A percentile compares a stretch with the other conserved stretches of the same genome.
Evolutionary conservation across 768 basidiomycete species (phyloP).

Genomic region (Obba rivulosa): DNA sequence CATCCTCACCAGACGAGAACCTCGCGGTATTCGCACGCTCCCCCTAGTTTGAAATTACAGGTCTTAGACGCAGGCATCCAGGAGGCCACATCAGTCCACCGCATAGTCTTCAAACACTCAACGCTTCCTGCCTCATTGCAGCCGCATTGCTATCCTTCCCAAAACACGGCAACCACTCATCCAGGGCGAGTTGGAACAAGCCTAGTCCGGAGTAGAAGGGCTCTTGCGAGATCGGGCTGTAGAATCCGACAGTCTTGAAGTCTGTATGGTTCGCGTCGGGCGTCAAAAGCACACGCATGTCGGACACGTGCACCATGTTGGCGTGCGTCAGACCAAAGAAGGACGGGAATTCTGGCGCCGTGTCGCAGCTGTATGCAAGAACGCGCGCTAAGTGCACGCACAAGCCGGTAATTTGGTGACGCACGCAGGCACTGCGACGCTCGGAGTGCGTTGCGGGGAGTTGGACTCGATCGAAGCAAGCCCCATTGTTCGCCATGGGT

Average conservation of each 20-base stretch:
- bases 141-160: not conserved
- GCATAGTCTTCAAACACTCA: too few species aligned
- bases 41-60: too few species aligned
- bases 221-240: conserved; percentile 40
- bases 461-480: conserved; percentile 44
- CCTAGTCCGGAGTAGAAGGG: conserved; percentile 44
- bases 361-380: conserved; percentile 31
- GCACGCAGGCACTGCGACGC: conserved; percentile 33
- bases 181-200: conserved; percentile 40
- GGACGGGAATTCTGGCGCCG: conserved; percentile 24
- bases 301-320: conserved; percentile 45
- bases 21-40: too few species aligned
- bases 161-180: conserved; percentile 46
- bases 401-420: not conserved
- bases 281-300: conserved; percentile 41
- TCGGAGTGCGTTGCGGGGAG: conserved; percentile 37
- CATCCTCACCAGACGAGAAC: too few species aligned
- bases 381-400: not conserved
- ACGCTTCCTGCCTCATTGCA: not conserved
- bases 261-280: conserved; percentile 44
- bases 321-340: conserved; percentile 45
- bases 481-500: conserved; percentile 49
- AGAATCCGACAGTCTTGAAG: conserved; percentile 46
- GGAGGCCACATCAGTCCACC: too few species aligned
- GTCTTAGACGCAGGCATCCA: too few species aligned